phyloP scores from a whole-genome alignment of 441 rosid species.

The Populus hybrid region DNA sequence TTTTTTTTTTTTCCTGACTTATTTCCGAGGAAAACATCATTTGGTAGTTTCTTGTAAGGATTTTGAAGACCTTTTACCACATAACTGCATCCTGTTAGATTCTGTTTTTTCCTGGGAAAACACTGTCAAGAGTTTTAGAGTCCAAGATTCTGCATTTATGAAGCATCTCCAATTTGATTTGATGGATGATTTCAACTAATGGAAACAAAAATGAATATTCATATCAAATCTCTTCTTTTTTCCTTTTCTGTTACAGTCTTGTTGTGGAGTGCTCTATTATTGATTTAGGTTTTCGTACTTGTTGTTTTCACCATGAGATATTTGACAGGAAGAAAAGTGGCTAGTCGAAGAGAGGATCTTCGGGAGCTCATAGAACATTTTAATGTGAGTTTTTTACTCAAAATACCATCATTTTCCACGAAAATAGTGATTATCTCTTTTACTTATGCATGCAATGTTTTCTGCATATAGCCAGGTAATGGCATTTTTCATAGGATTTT shows the following conservation, averaged over 20 bases:
- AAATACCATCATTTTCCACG: background rate
- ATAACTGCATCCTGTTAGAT: background rate
- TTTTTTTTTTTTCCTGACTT: background rate
- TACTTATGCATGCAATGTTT: background rate
- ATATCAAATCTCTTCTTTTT: background rate
- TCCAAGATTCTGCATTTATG: background rate
- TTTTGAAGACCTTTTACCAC: background rate
- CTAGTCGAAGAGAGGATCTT: conserved; percentile 68
- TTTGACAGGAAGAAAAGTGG: conserved; percentile 62
- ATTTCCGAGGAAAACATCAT: background rate
- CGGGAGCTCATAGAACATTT: conserved; percentile 81
- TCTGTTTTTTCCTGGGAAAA: background rate
- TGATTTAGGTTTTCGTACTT: conserved; percentile 6
- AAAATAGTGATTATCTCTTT: background rate
- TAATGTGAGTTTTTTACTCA: conserved; percentile 57
- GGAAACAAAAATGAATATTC: background rate
- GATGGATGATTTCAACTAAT: background rate
- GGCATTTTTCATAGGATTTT: background rate
- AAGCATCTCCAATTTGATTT: background rate
- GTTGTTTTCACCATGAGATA: conserved; percentile 16
- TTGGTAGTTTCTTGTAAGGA: background rate
- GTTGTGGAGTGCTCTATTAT: conserved; percentile 11
- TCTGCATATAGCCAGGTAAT: background rate
- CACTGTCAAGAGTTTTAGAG: background rate
- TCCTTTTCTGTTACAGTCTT: conserved; percentile 7